Conservation (phyloP, 2,329 filamentous ascomycete genomes). For the Thielaviopsis ethacetica region DNA sequence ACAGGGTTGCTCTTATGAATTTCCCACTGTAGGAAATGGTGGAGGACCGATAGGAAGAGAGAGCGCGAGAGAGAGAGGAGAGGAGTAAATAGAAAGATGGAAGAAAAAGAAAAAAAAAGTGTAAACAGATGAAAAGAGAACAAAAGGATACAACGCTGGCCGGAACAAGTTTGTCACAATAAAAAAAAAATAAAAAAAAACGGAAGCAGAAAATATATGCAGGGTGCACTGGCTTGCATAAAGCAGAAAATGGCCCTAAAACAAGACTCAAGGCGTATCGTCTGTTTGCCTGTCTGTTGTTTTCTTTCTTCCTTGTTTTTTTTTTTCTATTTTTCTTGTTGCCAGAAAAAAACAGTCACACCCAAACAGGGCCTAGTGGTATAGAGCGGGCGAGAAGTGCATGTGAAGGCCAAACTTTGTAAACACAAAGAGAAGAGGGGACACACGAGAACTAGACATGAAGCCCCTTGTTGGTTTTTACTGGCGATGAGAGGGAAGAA, state of each 20-base stretch:
- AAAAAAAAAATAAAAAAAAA: background rate
- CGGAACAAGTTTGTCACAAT: background rate
- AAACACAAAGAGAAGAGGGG: background rate
- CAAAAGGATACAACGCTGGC: background rate
- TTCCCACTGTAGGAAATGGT: background rate
- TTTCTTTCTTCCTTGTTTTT: too few relatives aligned
- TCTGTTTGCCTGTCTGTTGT: background rate
- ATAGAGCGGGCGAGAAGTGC: too few relatives aligned
- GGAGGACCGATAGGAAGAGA: background rate
- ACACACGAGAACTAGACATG: background rate
- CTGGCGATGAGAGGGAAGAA: too few relatives aligned
- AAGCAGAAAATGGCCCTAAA: background rate
- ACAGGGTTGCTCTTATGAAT: background rate
- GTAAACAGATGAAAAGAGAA: slow-evolving; percentile 11
- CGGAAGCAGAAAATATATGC: background rate
- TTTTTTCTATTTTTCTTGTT: background rate
- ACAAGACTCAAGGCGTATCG: background rate
- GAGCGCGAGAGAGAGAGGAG: slow-evolving; percentile 3
- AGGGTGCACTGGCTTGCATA: background rate
- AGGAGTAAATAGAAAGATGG: slow-evolving; percentile 11
- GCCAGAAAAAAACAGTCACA: background rate
- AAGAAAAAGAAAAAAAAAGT: slow-evolving; percentile 13
- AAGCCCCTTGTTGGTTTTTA: background rate
- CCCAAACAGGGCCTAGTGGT: too few relatives aligned
- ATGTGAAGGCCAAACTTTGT: background rate